phyloP scores from a whole-genome alignment of 352 stramenopile species.

The Pythium biforme region DNA sequence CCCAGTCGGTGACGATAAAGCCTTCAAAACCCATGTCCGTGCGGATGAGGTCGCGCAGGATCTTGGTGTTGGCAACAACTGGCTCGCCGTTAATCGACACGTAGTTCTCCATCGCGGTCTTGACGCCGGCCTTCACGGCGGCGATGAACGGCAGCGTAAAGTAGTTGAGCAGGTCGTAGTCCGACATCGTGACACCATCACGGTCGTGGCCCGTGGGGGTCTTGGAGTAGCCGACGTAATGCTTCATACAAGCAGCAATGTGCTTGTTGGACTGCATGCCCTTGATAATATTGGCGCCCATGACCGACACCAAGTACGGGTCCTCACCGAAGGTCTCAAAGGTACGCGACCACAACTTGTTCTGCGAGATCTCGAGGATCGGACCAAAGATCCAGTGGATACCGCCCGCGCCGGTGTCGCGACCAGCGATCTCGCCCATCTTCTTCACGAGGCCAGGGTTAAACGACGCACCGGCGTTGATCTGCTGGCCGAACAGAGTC shows the following conservation, averaged over 20 bases:
- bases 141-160: conserved; percentile 84
- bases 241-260: conserved; percentile 61
- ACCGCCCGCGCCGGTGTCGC: conserved; percentile 60
- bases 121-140: conserved; percentile 73
- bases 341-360: conserved; percentile 59
- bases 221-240: conserved; percentile 89
- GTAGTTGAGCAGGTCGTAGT: conserved; percentile 84
- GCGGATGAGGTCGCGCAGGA: conserved; percentile 47
- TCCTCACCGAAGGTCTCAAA: conserved; percentile 89
- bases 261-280: conserved; percentile 39
- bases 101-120: conserved; percentile 94
- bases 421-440: conserved; percentile 49
- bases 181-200: conserved; percentile 60
- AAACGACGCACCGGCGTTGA: conserved; percentile 77
- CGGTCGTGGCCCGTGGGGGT: conserved; percentile 83
- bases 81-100: conserved; percentile 91
- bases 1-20: conserved; percentile 79
- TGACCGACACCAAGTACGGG: conserved; percentile 48
- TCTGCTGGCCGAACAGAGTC: conserved; percentile 67
- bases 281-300: conserved; percentile 47
- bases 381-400: conserved; percentile 81
- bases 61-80: conserved; percentile 80
- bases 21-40: conserved; percentile 66
- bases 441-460: conserved; percentile 47
- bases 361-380: conserved; percentile 69